Conservation (phyloP, 75 land plant species). For the Larix kaempferi region DNA sequence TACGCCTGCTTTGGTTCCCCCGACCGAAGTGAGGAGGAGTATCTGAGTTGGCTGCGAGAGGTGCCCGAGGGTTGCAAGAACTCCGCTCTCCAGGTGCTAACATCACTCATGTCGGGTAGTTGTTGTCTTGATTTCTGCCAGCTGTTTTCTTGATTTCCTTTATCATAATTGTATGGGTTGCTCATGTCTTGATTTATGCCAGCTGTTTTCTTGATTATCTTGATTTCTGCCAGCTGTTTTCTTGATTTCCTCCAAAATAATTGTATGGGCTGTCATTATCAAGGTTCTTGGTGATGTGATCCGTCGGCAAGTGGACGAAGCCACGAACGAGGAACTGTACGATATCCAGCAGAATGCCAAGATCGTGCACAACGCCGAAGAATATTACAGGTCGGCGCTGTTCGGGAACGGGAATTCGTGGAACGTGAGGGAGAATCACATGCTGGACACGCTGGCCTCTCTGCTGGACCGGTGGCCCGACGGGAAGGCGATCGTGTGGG, state of each 20-base stretch:
- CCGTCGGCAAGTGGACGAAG: not conserved
- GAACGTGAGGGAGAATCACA: slow-evolving; percentile 25
- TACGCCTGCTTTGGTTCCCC: slow-evolving; percentile 22
- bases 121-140: too few relatives aligned
- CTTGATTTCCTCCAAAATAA: too few relatives aligned
- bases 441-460: slow-evolving; percentile 18
- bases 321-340: not conserved
- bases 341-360: slow-evolving; percentile 15
- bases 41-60: not conserved
- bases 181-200: too few relatives aligned
- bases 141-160: too few relatives aligned
- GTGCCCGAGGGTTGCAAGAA: slow-evolving; percentile 11
- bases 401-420: slow-evolving; percentile 6
- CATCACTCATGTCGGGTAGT: not conserved
- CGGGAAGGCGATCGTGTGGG: slow-evolving; percentile 28
- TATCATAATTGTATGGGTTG: too few relatives aligned
- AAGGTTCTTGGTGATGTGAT: too few relatives aligned
- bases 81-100: not conserved
- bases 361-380: slow-evolving; percentile 17
- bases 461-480: not conserved
- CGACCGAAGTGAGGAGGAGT: slow-evolving; percentile 4
- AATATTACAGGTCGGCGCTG: slow-evolving; percentile 21
- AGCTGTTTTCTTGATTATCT: too few relatives aligned
- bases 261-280: too few relatives aligned
- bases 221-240: too few relatives aligned